These are phyloP conservation scores for Venturiaceae sp. DNA, from an alignment of 2,329 filamentous ascomycete species.

Conservation along the genomic window DNA sequence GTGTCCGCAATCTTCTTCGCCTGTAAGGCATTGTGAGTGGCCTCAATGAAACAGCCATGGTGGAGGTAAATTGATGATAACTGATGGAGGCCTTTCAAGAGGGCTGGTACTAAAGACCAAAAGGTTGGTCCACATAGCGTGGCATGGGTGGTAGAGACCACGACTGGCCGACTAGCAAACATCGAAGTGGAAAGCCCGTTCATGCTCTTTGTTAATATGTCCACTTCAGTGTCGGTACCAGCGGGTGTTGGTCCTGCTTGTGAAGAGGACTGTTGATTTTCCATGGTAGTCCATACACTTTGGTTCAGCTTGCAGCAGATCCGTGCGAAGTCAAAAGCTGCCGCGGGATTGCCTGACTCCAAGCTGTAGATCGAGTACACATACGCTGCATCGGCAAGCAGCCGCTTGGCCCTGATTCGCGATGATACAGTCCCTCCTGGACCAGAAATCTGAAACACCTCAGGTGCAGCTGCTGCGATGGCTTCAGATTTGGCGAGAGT, in stretches of 20 bases:
- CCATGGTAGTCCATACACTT: constrained; percentile 41
- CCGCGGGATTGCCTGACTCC: constrained; percentile 38
- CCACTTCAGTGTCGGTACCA: constrained; percentile 12
- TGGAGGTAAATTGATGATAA: constrained; percentile 73
- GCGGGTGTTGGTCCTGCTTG: background rate
- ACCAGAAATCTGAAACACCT: constrained; percentile 14
- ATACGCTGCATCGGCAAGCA: constrained; percentile 8
- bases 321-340: constrained; percentile 31
- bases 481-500: constrained; percentile 19
- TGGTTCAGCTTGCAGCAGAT: constrained; percentile 38
- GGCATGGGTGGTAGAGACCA: constrained; percentile 33
- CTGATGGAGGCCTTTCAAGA: constrained; percentile 63
- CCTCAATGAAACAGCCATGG: constrained; percentile 79
- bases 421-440: constrained; percentile 22
- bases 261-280: constrained; percentile 20
- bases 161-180: constrained; percentile 17
- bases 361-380: constrained; percentile 56
- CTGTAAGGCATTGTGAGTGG: constrained; percentile 78
- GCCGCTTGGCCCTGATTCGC: constrained; percentile 33
- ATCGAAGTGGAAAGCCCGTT: constrained; percentile 20
- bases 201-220: constrained; percentile 12
- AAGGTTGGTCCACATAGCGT: constrained; percentile 54
- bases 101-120: constrained; percentile 67
- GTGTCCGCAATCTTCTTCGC: constrained; percentile 66
- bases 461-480: constrained; percentile 14